A percentile compares a stretch with the other conserved stretches of the same genome.
Evolutionary conservation across 352 stramenopile genomes (phyloP).

Genomic region (Phytopythium cucurbitacearum): DNA sequence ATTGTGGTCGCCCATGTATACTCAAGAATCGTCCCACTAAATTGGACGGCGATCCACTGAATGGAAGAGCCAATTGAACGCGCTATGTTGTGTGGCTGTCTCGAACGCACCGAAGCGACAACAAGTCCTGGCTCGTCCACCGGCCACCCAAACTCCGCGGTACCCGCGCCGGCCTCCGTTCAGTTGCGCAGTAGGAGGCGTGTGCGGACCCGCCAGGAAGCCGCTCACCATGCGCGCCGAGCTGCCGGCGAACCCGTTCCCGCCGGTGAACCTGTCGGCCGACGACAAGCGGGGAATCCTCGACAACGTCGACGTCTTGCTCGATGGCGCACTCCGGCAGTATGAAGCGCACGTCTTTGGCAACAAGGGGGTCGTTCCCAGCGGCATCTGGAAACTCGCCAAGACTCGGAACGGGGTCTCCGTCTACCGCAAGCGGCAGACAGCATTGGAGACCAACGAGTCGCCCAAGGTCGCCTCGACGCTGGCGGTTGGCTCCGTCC

Average conservation of each 20-base stretch:
- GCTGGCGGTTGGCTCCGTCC: slow-evolving; percentile 11
- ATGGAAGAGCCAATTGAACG: too few relatives aligned
- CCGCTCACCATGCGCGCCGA: slow-evolving; percentile 1
- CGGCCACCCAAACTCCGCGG: too few relatives aligned
- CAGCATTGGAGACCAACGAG: slow-evolving; percentile 3
- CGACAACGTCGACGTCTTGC: slow-evolving; percentile 4
- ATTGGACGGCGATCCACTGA: too few relatives aligned
- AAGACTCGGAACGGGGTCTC: slow-evolving; percentile 24
- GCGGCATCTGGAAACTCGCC: slow-evolving; percentile 25
- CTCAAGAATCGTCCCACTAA: too few relatives aligned
- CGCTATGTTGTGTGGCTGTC: too few relatives aligned
- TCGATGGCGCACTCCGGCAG: slow-evolving; percentile 10
- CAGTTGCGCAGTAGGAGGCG: too few relatives aligned
- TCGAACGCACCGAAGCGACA: too few relatives aligned
- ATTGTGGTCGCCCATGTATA: too few relatives aligned
- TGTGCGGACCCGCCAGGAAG: too few relatives aligned
- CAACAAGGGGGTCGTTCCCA: slow-evolving; percentile 19
- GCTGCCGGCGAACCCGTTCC: slow-evolving; percentile 23
- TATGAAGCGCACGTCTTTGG: slow-evolving; percentile 30
- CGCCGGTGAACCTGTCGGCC: slow-evolving; percentile 14
- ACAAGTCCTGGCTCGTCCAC: too few relatives aligned
- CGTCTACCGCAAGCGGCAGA: slow-evolving; percentile 20
- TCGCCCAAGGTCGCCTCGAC: slow-evolving; percentile 14
- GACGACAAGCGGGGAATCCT: slow-evolving; percentile 3
- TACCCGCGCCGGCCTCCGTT: too few relatives aligned